Evolutionary conservation across 345 rosid species (phyloP), one percentile per base, ranked within the genome.

Genomic region (Aegle marmelos): DNA sequence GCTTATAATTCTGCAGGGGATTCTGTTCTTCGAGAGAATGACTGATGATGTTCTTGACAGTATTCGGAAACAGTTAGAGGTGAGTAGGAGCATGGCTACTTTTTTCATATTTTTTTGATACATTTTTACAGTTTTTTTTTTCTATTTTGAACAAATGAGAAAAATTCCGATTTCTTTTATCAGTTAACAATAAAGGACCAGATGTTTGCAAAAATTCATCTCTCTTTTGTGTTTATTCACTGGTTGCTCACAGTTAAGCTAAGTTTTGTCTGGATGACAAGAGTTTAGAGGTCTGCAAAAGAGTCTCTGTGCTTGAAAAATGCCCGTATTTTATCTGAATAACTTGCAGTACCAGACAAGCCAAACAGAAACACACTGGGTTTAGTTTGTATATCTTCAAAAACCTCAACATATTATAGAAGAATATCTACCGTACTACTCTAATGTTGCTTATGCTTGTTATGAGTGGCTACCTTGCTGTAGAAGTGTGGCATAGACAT

Each of bases 21-120:
- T 89, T 87, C 86, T 95, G 83, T 95, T 93, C 87, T 92, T 91
- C 31, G 99, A 92, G 80, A 90, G 89, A 89, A 93, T 93, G 97
- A 85, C 92, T 19, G 94, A 88, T 48, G 91, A 90, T 70, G 96
- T 95, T 86, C 89, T 95, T 77, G 93, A 92, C 70, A 78, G 81
- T 72, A 92, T 95, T 75, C 87, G 76, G 17, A 77, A 69, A 70
- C 84, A 88, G 78, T 87, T 95, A 80, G 90, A 93, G 92, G 98
- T 95, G 78, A 85, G 89, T 82, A 50, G 36, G 73, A 67, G 61
- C 63, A 80, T 69, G 37, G 62, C 36, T 41, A 56, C 21, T 6
- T 4, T 79, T 64, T 72, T 17, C 16, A 8, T 36, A 3, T 27
- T 39, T 45, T 45, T 45, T 45, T 45, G 13, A 2, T 45, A 14